These are phyloP conservation scores for Wallacemonas rigidus DNA, from an alignment of 208 protist genomes.

Conservation along the genomic window DNA sequence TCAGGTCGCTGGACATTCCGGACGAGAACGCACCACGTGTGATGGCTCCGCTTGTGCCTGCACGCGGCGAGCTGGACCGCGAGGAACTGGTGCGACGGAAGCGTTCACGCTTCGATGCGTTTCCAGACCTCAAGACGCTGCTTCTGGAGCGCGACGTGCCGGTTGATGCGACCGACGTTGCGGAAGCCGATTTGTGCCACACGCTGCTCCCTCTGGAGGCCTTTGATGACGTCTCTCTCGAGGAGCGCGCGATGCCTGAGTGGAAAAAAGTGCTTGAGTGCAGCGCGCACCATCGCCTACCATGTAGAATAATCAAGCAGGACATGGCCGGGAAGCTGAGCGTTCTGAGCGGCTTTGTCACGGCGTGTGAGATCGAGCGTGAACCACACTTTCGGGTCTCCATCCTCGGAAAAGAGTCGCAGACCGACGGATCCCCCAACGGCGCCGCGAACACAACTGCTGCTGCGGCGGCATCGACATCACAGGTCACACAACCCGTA, in stretches of 20 bases:
- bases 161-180: slow-evolving; percentile 11
- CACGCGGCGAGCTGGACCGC: slow-evolving; percentile 82
- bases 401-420: background rate
- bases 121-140: slow-evolving; percentile 57
- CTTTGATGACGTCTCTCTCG: slow-evolving; percentile 93
- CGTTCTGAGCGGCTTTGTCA: background rate
- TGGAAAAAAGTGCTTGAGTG: slow-evolving; percentile 39
- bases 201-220: slow-evolving; percentile 88
- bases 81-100: slow-evolving; percentile 84
- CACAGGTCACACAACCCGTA: no score
- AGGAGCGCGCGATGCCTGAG: slow-evolving; percentile 73
- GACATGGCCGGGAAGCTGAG: slow-evolving; percentile 13
- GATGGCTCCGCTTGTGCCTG: slow-evolving; percentile 66
- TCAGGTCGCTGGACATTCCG: background rate
- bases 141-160: slow-evolving; percentile 68
- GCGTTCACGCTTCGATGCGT: slow-evolving; percentile 60
- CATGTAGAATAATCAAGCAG: slow-evolving; percentile 47
- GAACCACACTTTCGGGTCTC: background rate
- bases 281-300: slow-evolving; percentile 37
- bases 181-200: slow-evolving; percentile 43
- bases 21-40: slow-evolving; percentile 87
- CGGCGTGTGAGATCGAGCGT: background rate
- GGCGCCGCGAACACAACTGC: no score
- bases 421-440: no score
- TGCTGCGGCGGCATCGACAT: no score